phyloP scores from a whole-genome alignment of 1,284 basidiomycete genomes.

The Cutaneotrichosporon cutaneum region DNA sequence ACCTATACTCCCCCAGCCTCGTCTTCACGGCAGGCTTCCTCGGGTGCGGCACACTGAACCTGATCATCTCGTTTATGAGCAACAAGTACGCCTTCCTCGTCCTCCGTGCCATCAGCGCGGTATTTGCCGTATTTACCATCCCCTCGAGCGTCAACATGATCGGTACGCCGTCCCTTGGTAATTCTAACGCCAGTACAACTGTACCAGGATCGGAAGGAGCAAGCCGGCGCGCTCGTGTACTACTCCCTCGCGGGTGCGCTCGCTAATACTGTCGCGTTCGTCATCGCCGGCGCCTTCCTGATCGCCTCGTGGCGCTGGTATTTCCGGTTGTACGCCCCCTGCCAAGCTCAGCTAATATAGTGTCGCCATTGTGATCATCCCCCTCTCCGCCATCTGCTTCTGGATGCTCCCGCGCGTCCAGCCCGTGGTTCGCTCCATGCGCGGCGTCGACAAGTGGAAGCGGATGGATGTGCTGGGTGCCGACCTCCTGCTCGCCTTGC shows the following conservation, averaged over 20 bases:
- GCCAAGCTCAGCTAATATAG: slow-evolving; percentile 15
- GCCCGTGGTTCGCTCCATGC: slow-evolving; percentile 44
- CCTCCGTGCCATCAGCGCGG: slow-evolving; percentile 44
- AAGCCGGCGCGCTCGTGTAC: slow-evolving; percentile 43
- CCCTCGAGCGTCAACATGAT: slow-evolving; percentile 50
- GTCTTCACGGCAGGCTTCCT: slow-evolving; percentile 46
- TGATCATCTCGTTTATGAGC: slow-evolving; percentile 49
- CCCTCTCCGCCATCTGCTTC: slow-evolving; percentile 38
- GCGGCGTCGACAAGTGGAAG: slow-evolving; percentile 44
- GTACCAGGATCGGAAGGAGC: slow-evolving; percentile 43
- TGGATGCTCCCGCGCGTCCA: slow-evolving; percentile 43
- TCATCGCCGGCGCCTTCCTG: slow-evolving; percentile 48
- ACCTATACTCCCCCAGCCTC: slow-evolving; percentile 45
- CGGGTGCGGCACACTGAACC: slow-evolving; percentile 44
- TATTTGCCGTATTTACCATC: slow-evolving; percentile 48
- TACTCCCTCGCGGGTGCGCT: slow-evolving; percentile 47
- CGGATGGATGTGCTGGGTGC: slow-evolving; percentile 51
- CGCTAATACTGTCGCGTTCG: slow-evolving; percentile 31
- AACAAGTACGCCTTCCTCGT: slow-evolving; percentile 49
- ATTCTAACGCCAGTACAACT: slow-evolving; percentile 33
- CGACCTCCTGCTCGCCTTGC: slow-evolving; percentile 35
- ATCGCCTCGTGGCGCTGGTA: slow-evolving; percentile 50
- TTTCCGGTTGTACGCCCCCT: slow-evolving; percentile 38
- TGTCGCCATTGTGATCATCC: slow-evolving; percentile 38
- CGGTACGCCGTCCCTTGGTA: not conserved